Evolutionary conservation across 192 early-diverging fungal genomes (phyloP), one percentile per base, ranked within the genome.

Genomic region (Helicostylum pulchrum): DNA sequence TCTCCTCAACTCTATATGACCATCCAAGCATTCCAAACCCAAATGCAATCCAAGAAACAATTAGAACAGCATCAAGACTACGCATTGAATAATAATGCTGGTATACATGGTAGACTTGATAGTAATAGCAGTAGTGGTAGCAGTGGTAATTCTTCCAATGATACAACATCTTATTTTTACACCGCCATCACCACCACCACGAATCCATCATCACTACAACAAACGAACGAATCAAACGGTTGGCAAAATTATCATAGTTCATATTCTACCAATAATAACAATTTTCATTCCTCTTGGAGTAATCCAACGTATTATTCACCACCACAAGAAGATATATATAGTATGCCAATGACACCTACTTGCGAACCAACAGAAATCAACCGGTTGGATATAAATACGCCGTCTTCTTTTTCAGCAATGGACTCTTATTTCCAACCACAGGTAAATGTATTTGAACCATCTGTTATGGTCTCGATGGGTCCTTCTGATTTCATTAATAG

Each of bases 341-440:
- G 19, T 44, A 59, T 59, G 57, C 57, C 57, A 44, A 17, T 59
- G 3, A 59, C 57, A 43, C 57, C 57, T 15, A 59, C 57, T 4
- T 45, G 26, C 7, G 57, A 59, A 39, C 36, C 36, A 39, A 26
- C 26, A 26, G 26, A 26, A 26, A 26, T 26, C 26, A 26, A 26
- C 26, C 26, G 2, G 26, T 26, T 26, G 2, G 36, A 39, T 39
- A 39, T 39, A 10, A 6, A 39, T 39, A 39, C 7, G 1, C 36
- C 36, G 1, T 39, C 36, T 39, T 39, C 36, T 9, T 39, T 39
- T 6, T 9, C 36, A 39, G 4, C 7, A 9, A 4, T 10, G 4
- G 36, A 39, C 1, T 39, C 36, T 39, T 39, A 39, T 39, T 39
- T 39, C 6, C 36, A 39, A 10, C 36, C 36, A 39, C 9, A 6